These are phyloP conservation scores for Hydnum rufescens DNA, from an alignment of 768 basidiomycete genomes.

Conservation along the genomic window DNA sequence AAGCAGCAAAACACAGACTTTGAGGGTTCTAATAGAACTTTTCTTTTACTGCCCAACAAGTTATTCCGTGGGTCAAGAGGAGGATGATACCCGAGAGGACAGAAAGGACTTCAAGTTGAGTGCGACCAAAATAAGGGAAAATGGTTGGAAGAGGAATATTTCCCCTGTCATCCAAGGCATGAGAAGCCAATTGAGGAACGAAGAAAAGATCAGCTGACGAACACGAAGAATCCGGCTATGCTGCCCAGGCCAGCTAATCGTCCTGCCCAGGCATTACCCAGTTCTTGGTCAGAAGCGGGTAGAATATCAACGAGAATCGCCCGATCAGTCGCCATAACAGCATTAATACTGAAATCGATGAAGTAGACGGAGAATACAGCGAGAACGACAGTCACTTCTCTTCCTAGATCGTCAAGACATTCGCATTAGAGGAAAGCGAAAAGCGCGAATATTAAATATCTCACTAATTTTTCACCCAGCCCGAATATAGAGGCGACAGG, in stretches of 20 bases:
- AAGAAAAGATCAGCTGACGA: slow-evolving; percentile 17
- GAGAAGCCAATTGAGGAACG: not conserved
- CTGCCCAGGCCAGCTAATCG: slow-evolving; percentile 79
- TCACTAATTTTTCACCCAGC: not conserved
- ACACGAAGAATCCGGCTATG: slow-evolving; percentile 78
- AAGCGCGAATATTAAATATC: not conserved
- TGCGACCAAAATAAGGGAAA: slow-evolving; percentile 56
- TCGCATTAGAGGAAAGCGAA: not conserved
- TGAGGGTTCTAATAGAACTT: not conserved
- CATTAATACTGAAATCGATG: slow-evolving; percentile 46
- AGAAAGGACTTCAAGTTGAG: slow-evolving; percentile 64
- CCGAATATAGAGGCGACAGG: slow-evolving; percentile 35
- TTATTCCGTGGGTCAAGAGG: slow-evolving; percentile 36
- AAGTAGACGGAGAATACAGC: slow-evolving; percentile 56
- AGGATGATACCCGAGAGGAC: slow-evolving; percentile 53
- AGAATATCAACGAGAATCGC: slow-evolving; percentile 77
- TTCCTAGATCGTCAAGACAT: slow-evolving; percentile 25
- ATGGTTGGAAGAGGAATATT: slow-evolving; percentile 54
- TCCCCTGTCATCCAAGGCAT: slow-evolving; percentile 28
- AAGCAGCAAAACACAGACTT: not conserved
- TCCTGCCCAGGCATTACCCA: slow-evolving; percentile 88
- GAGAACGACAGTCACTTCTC: slow-evolving; percentile 47
- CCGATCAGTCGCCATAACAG: slow-evolving; percentile 71
- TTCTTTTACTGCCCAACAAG: not conserved
- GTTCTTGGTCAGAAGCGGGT: slow-evolving; percentile 50